phyloP scores from a whole-genome alignment of 148 eudicot species.

The Diospyros kaki region DNA sequence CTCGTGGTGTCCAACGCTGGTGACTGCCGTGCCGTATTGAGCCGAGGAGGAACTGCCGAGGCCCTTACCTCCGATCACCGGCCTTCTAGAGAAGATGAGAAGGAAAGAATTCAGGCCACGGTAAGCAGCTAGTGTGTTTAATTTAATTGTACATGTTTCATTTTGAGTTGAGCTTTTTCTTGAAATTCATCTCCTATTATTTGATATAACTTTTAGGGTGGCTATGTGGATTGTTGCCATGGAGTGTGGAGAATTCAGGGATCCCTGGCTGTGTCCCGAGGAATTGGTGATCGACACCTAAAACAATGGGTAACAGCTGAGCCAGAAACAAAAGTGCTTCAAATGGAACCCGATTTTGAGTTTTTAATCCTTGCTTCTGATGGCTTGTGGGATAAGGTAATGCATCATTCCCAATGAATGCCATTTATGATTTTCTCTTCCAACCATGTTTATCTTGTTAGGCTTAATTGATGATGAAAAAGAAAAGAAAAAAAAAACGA shows the following conservation, averaged over 20 bases:
- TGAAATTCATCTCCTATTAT: not conserved
- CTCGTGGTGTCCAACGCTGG: conserved; percentile 90
- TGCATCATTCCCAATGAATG: conserved; percentile 10
- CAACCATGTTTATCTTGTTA: not conserved
- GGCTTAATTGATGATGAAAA: too few relatives aligned
- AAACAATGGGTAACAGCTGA: conserved; percentile 80
- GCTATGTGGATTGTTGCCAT: conserved; percentile 67
- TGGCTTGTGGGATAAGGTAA: conserved; percentile 85
- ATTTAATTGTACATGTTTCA: not conserved
- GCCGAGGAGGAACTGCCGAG: conserved; percentile 74
- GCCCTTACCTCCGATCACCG: conserved; percentile 76
- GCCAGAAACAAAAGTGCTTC: conserved; percentile 55
- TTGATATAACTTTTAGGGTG: conserved; percentile 45
- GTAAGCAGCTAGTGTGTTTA: conserved; percentile 27
- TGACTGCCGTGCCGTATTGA: conserved; percentile 88
- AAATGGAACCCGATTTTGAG: conserved; percentile 45
- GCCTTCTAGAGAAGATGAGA: conserved; percentile 75
- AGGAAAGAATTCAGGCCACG: conserved; percentile 55
- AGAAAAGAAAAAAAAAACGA: too few relatives aligned
- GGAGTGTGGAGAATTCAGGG: conserved; percentile 93
- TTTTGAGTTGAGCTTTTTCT: not conserved
- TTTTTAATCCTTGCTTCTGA: conserved; percentile 87
- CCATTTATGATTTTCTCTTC: not conserved
- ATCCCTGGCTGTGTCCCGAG: conserved; percentile 82
- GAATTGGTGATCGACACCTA: conserved; percentile 68